Percentiles rank a stretch among this genome's conserved stretches.
Conservation (phyloP, 2,329 filamentous ascomycete species). For the Aciculosporium take region DNA sequence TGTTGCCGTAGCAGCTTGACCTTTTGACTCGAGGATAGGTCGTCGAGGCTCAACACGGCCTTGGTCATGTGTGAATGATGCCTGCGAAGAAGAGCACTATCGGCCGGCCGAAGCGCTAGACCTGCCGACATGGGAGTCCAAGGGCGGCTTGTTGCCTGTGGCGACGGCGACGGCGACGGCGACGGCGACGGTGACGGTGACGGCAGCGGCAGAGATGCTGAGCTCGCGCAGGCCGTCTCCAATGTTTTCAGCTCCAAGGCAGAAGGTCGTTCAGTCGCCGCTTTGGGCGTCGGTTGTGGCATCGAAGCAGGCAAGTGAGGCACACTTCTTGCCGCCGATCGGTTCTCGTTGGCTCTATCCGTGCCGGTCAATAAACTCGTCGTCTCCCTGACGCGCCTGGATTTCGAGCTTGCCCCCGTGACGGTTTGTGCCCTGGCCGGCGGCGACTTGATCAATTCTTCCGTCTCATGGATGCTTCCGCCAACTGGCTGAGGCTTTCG, state of each 20-base stretch:
- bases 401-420: conserved; percentile 32
- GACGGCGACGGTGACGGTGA: conserved; percentile 55
- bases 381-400: conserved; percentile 32
- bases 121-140: conserved; percentile 44
- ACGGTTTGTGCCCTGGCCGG: conserved; percentile 54
- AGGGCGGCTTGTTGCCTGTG: conserved; percentile 37
- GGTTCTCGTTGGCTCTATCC: conserved; percentile 16
- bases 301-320: conserved; percentile 11
- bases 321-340: conserved; percentile 13
- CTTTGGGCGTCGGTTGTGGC: conserved; percentile 15
- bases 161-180: conserved; percentile 49
- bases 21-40: conserved; percentile 52
- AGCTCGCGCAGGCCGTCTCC: conserved; percentile 52
- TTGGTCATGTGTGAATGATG: conserved; percentile 52
- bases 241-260: conserved; percentile 37
- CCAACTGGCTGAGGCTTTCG: conserved; percentile 47
- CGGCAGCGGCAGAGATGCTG: conserved; percentile 54
- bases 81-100: conserved; percentile 35
- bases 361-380: conserved; percentile 28
- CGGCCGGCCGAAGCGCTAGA: conserved; percentile 28
- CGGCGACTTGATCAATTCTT: conserved; percentile 30
- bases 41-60: conserved; percentile 40
- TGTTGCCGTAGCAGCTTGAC: conserved; percentile 62
- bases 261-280: conserved; percentile 28
- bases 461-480: conserved; percentile 20